These are phyloP conservation scores for Penicillium flavigenum DNA, from an alignment of 495 filamentous ascomycete species.

Conservation along the genomic window DNA sequence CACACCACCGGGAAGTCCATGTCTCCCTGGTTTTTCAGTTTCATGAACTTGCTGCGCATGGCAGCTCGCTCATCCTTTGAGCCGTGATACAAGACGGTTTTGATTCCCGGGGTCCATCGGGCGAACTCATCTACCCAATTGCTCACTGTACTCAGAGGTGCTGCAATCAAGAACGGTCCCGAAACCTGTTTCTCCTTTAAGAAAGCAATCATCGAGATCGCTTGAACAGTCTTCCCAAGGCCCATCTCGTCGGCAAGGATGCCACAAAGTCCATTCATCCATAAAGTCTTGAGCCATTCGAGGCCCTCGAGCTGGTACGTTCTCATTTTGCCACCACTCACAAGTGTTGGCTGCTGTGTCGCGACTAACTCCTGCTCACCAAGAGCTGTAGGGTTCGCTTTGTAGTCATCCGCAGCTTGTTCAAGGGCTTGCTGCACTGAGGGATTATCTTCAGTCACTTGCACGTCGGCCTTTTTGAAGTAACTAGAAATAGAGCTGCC, in stretches of 20 bases:
- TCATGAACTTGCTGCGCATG: slow-evolving; percentile 64
- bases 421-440: slow-evolving; percentile 55
- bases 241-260: slow-evolving; percentile 99
- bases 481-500: slow-evolving; percentile 54
- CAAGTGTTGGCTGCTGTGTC: slow-evolving; percentile 78
- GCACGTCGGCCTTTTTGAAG: slow-evolving; percentile 57
- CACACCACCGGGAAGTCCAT: slow-evolving; percentile 83
- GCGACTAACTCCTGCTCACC: slow-evolving; percentile 76
- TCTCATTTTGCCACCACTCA: slow-evolving; percentile 88
- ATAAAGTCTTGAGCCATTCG: slow-evolving; percentile 82
- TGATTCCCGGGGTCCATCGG: slow-evolving; percentile 83
- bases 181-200: slow-evolving; percentile 81
- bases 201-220: slow-evolving; percentile 86
- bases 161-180: slow-evolving; percentile 87
- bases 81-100: slow-evolving; percentile 88
- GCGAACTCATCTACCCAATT: slow-evolving; percentile 97
- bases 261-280: slow-evolving; percentile 92
- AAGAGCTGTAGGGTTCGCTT: slow-evolving; percentile 59
- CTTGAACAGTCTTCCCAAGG: slow-evolving; percentile 91
- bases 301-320: slow-evolving; percentile 92
- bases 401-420: slow-evolving; percentile 53
- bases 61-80: slow-evolving; percentile 67
- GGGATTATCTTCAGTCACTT: slow-evolving; percentile 50
- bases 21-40: slow-evolving; percentile 57
- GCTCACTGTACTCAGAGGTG: slow-evolving; percentile 84